Conservation (phyloP, 78 protist genomes). For the Polysphondylium violaceum region DNA sequence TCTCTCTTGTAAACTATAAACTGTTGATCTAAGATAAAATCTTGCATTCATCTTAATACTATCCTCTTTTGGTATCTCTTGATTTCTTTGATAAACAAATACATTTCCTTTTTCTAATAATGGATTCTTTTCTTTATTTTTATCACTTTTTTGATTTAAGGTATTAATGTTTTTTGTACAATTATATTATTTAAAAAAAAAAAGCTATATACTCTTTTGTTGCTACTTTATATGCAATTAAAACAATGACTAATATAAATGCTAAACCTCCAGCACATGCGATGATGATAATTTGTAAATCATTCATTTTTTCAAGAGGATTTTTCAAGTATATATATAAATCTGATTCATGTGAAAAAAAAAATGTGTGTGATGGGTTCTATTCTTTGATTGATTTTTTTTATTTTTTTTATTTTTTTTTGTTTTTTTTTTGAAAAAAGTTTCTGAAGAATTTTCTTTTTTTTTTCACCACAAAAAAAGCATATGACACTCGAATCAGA, state of each 20-base stretch:
- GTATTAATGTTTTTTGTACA: background rate
- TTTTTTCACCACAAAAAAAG: no score
- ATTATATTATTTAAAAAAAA: background rate
- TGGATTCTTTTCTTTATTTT: constrained; percentile 17
- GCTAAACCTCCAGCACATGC: background rate
- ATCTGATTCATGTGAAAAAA: no score
- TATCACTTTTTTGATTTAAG: background rate
- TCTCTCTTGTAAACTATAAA: constrained; percentile 35
- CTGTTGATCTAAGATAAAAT: constrained; percentile 62
- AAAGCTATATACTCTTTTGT: background rate
- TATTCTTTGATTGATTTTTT: no score
- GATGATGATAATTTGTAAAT: background rate
- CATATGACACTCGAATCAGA: no score
- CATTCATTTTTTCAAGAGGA: constrained; percentile 15
- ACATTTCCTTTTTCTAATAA: constrained; percentile 64
- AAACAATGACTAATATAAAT: background rate
- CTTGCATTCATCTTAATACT: constrained; percentile 59
- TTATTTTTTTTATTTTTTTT: no score
- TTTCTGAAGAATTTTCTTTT: no score
- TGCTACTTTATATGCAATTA: background rate
- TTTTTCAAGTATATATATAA: no score
- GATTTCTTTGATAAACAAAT: constrained; percentile 54
- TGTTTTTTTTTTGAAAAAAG: no score
- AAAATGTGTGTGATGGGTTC: no score
- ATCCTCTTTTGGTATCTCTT: constrained; percentile 34